Percentiles rank a stretch among this genome's conserved stretches.
Conservation (phyloP, 192 early-diverging fungal species). For the Coemansia sp. region DNA sequence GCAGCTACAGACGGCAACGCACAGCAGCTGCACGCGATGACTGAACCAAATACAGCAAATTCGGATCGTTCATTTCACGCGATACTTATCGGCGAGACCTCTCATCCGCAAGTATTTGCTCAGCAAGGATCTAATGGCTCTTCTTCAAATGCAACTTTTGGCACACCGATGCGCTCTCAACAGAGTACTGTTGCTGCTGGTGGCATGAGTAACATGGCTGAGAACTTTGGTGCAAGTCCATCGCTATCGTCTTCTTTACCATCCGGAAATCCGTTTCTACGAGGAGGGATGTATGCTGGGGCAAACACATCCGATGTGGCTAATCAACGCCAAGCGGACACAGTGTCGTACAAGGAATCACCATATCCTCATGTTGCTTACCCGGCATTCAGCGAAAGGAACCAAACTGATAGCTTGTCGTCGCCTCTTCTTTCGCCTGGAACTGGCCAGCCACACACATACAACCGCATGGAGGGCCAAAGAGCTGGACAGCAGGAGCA, state of each 20-base stretch:
- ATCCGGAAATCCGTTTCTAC: slow-evolving; percentile 26
- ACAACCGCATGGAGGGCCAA: slow-evolving; percentile 20
- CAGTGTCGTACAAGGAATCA: background rate
- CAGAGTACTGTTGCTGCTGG: slow-evolving; percentile 25
- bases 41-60: slow-evolving; percentile 31
- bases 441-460: background rate
- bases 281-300: slow-evolving; percentile 3
- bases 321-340: background rate
- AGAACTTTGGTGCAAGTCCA: slow-evolving; percentile 11
- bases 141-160: slow-evolving; percentile 9
- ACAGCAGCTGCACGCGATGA: slow-evolving; percentile 23
- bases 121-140: slow-evolving; percentile 4
- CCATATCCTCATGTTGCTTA: slow-evolving; percentile 22
- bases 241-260: slow-evolving; percentile 38
- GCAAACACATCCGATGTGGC: background rate
- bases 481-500: background rate
- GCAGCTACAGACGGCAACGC: background rate
- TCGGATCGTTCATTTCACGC: slow-evolving; percentile 51
- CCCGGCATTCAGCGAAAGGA: slow-evolving; percentile 14
- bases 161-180: slow-evolving; percentile 20
- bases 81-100: slow-evolving; percentile 48
- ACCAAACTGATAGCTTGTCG: slow-evolving; percentile 4
- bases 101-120: slow-evolving; percentile 15
- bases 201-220: slow-evolving; percentile 10
- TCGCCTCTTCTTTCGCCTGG: slow-evolving; percentile 14